Percentiles rank a stretch among this genome's conserved stretches.
Evolutionary conservation across 768 basidiomycete species (phyloP).

Genomic region (Pisolithus albus): DNA sequence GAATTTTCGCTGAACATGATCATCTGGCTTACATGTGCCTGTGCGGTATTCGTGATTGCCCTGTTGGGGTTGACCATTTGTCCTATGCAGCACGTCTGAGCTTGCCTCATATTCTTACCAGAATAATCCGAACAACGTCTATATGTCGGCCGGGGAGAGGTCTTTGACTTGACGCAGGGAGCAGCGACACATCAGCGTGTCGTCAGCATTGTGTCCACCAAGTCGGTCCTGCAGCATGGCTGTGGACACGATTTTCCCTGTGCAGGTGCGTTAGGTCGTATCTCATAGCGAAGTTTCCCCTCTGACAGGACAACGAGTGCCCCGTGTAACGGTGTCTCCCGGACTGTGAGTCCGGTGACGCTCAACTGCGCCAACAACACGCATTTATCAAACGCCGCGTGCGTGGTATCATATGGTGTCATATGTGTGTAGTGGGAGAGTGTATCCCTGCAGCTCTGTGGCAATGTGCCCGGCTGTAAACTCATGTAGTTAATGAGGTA

Average conservation of each 20-base stretch:
- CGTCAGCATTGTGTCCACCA: conserved; percentile 67
- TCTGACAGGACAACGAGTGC: conserved; percentile 50
- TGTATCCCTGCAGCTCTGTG: no score
- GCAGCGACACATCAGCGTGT: conserved; percentile 59
- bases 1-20: conserved; percentile 91
- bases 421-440: no score
- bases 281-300: not conserved
- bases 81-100: conserved; percentile 89
- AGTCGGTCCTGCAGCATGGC: conserved; percentile 59
- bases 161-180: conserved; percentile 76
- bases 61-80: conserved; percentile 85
- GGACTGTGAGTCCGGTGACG: conserved; percentile 73
- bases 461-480: no score
- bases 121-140: conserved; percentile 66
- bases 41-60: conserved; percentile 89
- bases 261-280: conserved; percentile 54
- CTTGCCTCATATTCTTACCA: conserved; percentile 62
- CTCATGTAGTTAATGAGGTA: no score
- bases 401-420: no score
- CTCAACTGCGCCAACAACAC: conserved; percentile 69
- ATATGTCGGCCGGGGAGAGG: conserved; percentile 82
- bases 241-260: conserved; percentile 80
- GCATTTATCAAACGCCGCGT: conserved; percentile 73
- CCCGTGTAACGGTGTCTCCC: conserved; percentile 80
- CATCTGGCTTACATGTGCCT: conserved; percentile 92